Evolutionary conservation across 257 asterid genomes (phyloP), one percentile per base, ranked within the genome.

Genomic region (Solanum gandarillasii): DNA sequence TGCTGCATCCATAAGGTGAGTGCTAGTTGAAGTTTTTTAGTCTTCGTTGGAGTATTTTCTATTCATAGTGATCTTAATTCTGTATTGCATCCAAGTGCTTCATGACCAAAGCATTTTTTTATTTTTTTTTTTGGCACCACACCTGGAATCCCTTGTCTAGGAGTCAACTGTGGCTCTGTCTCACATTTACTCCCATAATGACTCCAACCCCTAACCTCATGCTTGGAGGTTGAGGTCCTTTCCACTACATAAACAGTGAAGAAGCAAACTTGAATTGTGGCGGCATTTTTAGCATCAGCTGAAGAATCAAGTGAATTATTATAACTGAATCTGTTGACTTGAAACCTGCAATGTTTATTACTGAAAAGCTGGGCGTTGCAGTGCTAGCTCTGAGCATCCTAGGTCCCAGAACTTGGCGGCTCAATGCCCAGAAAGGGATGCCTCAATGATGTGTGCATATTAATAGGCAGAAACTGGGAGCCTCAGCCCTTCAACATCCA

Each of bases 1-100:
- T 6, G 98, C 94, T 31, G 99, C 99, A 85, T 93, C 99, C 65
- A 90, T 97, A 92, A 97, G 99, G 99, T 97, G 87, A 83, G 73
- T 85, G 55, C 89, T 16, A 67, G 87, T 31, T 78, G 83, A 82
- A 84, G 29, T 20, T 82, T 48, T 10, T 82, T 46, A 31, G 71
- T 82, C 86, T 48, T 29, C 12, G 18, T 46, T 81, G 85, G 38
- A 81, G 36, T 46, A 31, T 81, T 81, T 81, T 13, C 25, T 46
- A 46, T n/a, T 81, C 43, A 21, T 82, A 11, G 29, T 82, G 71
- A 48, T 82, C 86, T 31, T 82, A 62, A 20, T 48, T 82, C 71
- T 82, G 86, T 48, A 20, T 39, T 76, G 35, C 14, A 18, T 39
- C 60, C 16, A 39, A 39, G 35, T 78, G 60, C 84, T 78, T 78